These are phyloP conservation scores for Solidago caesia DNA, from an alignment of 129 eudicot genomes.

Conservation along the genomic window DNA sequence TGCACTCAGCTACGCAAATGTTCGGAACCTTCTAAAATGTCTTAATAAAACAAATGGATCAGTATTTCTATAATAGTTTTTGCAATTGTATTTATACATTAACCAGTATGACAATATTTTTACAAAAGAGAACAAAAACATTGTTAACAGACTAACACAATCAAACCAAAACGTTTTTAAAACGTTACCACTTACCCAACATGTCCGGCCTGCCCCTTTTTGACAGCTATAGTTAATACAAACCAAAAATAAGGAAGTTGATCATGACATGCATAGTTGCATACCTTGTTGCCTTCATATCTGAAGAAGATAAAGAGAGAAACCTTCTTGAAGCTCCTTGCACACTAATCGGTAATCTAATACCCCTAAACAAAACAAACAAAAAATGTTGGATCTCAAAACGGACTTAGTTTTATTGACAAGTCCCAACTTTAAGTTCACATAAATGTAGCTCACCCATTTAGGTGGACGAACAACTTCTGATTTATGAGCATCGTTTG, in stretches of 20 bases:
- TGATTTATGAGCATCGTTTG: slow-evolving; percentile 40
- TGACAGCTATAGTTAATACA: background rate
- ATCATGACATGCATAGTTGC: slow-evolving; percentile 13
- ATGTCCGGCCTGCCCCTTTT: slow-evolving; percentile 1
- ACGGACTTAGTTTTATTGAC: slow-evolving; percentile 13
- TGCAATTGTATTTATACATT: slow-evolving; percentile 3
- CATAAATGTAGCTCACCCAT: slow-evolving; percentile 26
- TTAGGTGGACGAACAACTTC: slow-evolving; percentile 43
- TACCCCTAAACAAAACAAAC: slow-evolving; percentile 28
- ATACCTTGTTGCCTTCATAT: slow-evolving; percentile 39
- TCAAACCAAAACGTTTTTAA: background rate
- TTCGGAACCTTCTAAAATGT: background rate
- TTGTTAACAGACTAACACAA: background rate
- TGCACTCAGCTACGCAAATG: no score
- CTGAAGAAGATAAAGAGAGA: slow-evolving; percentile 39
- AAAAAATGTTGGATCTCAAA: slow-evolving; percentile 5
- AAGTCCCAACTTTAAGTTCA: background rate
- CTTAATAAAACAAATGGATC: background rate
- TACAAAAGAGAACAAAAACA: background rate
- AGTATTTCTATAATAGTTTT: background rate
- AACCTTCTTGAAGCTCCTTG: slow-evolving; percentile 42
- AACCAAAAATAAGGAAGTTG: background rate
- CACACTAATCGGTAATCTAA: slow-evolving; percentile 39
- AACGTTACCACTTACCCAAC: background rate
- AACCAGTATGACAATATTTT: background rate